Evolutionary conservation across 306 rosid species (phyloP).

Genomic region (Acacia confusa): DNA sequence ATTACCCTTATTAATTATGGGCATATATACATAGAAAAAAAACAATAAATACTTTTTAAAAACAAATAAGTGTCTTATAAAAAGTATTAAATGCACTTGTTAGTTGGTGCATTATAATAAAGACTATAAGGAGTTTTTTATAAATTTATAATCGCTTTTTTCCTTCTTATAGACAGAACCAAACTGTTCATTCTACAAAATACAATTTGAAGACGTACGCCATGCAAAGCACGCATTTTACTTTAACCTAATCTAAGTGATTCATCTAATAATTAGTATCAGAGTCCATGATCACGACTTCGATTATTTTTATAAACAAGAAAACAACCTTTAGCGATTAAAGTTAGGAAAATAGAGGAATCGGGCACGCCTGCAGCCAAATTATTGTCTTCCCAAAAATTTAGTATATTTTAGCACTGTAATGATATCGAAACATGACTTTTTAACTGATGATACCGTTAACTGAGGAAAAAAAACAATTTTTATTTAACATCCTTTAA

Average conservation of each 20-base stretch:
- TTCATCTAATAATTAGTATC: not conserved
- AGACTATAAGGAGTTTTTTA: no score
- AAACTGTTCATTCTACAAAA: not conserved
- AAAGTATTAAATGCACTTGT: no score
- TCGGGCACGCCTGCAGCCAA: not conserved
- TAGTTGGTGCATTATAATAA: no score
- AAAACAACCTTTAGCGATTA: not conserved
- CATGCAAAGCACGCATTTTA: not conserved
- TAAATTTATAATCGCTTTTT: not conserved
- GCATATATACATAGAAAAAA: no score
- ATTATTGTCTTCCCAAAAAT: not conserved
- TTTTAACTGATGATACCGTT: not conserved
- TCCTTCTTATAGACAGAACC: not conserved
- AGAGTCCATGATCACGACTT: not conserved
- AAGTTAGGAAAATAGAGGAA: not conserved
- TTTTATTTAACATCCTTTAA: no score
- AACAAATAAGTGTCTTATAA: no score
- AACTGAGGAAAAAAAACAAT: no score
- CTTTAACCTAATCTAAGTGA: not conserved
- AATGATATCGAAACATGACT: not conserved
- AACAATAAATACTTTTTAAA: no score
- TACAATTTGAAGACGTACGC: not conserved
- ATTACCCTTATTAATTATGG: no score
- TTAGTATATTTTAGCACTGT: no score
- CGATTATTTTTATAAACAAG: not conserved